Evolutionary conservation across 1,284 basidiomycete genomes (phyloP), one percentile per base, ranked within the genome.

Genomic region (Pseudozyma hubeiensis): DNA sequence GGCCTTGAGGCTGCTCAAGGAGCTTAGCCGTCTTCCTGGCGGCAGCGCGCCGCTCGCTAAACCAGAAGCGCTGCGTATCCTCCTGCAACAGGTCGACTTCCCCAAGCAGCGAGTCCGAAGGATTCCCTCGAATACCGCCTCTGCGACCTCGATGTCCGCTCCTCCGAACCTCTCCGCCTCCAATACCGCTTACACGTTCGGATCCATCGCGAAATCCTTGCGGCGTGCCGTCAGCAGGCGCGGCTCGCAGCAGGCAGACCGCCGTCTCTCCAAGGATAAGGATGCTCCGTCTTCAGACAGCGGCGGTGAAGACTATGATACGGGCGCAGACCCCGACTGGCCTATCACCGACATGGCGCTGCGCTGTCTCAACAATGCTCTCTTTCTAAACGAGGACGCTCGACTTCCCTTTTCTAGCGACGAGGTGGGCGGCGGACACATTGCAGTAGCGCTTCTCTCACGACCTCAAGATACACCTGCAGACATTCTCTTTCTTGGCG

Each of bases 311-410:
- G 65, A 74, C 13, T 54, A 55, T 43, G 55, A 61, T 30, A 31
- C 51, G 14, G 35, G 47, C 3, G 45, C 50, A 7, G 73, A 64
- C n/a, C 68, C 73, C 0, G 64, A 75, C 45, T 75, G 73, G 73
- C 41, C 54, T 30, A 61, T 71, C 53, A 72, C 77, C 9, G 80
- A 81, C 31, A 64, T 75, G 56, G 76, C 76, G 14, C 45, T 81
- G 41, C 76, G 80, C 47, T 74, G 70, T 35, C 72, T 81, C 62
- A 81, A 81, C 66, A 81, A 81, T 51, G 75, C 68, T 3, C 67
- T 81, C 34, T 79, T 71, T 49, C 73, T 80, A 35, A 70, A 81
- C 51, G 59, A 79, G 46, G 41, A 55, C 29, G 55, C 66, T 3
- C 44, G 78, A 2, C 50, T 59, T 13, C 57, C 60, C 8, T 81